Percentiles rank a stretch among this genome's conserved stretches.
Conservation (phyloP, 768 basidiomycete genomes). For the Kwoniella sp. region DNA sequence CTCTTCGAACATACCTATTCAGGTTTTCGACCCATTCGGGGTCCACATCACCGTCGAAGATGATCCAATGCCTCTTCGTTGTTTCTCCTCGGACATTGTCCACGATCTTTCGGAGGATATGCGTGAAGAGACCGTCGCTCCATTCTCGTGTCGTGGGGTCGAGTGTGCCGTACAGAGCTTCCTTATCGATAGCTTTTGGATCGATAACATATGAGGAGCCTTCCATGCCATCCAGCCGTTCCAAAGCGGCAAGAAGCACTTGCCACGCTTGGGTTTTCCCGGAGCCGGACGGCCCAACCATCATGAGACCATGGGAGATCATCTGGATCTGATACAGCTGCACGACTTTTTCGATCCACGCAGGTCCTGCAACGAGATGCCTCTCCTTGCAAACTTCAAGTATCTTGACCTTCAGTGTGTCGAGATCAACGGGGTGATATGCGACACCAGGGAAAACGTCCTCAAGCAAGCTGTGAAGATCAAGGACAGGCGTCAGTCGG, state of each 20-base stretch:
- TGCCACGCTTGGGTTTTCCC: slow-evolving; percentile 98
- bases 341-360: slow-evolving; percentile 91
- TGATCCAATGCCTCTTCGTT: slow-evolving; percentile 95
- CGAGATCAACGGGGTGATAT: slow-evolving; percentile 82
- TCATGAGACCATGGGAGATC: slow-evolving; percentile 99
- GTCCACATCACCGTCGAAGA: slow-evolving; percentile 99
- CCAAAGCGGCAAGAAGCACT: slow-evolving; percentile 81
- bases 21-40: slow-evolving; percentile 99
- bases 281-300: slow-evolving; percentile 95
- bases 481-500: not conserved
- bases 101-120: slow-evolving; percentile 93
- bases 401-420: slow-evolving; percentile 78
- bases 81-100: slow-evolving; percentile 98
- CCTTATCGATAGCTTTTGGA: slow-evolving; percentile 98
- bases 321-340: slow-evolving; percentile 99
- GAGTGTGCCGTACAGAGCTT: slow-evolving; percentile 91
- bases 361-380: slow-evolving; percentile 76
- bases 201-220: slow-evolving; percentile 95
- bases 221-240: slow-evolving; percentile 84
- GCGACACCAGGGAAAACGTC: slow-evolving; percentile 97
- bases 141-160: slow-evolving; percentile 97
- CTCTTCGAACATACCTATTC: slow-evolving; percentile 66
- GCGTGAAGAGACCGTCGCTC: slow-evolving; percentile 98
- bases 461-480: slow-evolving; percentile 66
- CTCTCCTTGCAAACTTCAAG: slow-evolving; percentile 78